Evolutionary conservation across 192 early-diverging fungal genomes (phyloP), one percentile per base, ranked within the genome.

Genomic region (Entomortierella lignicola): DNA sequence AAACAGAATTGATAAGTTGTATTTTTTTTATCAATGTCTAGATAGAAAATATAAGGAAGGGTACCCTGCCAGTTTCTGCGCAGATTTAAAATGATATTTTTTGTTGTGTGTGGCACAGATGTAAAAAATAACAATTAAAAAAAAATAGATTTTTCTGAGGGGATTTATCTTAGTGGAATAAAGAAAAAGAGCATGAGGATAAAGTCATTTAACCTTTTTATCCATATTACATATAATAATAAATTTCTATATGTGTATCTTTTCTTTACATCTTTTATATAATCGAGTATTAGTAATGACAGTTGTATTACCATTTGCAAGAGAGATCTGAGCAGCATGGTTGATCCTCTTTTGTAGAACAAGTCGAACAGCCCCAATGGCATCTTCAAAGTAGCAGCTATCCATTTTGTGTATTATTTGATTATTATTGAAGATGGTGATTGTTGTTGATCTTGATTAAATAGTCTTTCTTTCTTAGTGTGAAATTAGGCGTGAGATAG

Each of bases 301-400:
- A 37, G 10, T 7, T 37, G 10, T 37, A 10, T 4, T 77, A 77
- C 74, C 74, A 47, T 77, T 77, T 31, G 66, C 43, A 30, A 77
- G 61, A 8, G 74, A 77, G 44, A 64, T 60, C 29, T 69, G 74
- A 0, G 74, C 74, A 27, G 66, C 74, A 25, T 63, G 60, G 37
- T 77, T 77, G 44, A 77, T 63, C 52, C 74, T 27, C 48, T 65
- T 77, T n/a, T 60, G 44, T 18, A 77, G 61, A 13, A 77, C 74
- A 18, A 64, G 13, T 26, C 65, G 64, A 37, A 77, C 72, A 25
- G 56, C 39, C 7, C 48, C 29, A 31, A 63, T 59, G 6, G 65
- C 64, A 29, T 66, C 72, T 5, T 77, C 72, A 50, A 68, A 77
- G 31, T 62, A 56, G 1, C 48, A 44, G 37, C 20, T n/a, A 1